Evolutionary conservation across 2,329 filamentous ascomycete genomes (phyloP), one percentile per base, ranked within the genome.

Genomic region (Aspergillus sp.): DNA sequence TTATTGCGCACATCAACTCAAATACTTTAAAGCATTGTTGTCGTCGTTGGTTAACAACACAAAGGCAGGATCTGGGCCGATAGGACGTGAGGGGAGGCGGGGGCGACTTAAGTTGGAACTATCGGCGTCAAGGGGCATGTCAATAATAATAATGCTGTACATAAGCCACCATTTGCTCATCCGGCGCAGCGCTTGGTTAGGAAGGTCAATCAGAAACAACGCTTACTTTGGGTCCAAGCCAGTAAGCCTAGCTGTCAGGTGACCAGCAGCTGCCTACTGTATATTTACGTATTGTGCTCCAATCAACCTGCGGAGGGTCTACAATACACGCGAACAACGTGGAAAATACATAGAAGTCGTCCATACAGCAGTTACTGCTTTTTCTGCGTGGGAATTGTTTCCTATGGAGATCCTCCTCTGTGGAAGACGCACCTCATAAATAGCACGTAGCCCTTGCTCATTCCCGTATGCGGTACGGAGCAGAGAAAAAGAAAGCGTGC

Each of bases 71-170:
- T 39, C 53, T 54, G 59, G 50, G 47, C 39, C 46, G 51, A 22
- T 49, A 10, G 49, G 52, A 63, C 52, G 58, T 59, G 56, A 63
- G 62, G 63, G 58, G 53, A 56, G 45, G 45, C 29, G 11, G 14
- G 12, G 36, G 14, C 14, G 16, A n/a, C 6, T 54, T 39, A 59
- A 49, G 56, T 58, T 46, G 42, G 42, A 26, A 51, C 57, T 31
- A 50, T 56, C 39, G 51, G 54, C 52, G 50, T 59, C 61, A 63
- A 63, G 60, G 62, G 62, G 60, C 31, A 53, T 53, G 51, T 55
- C 55, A 58, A 60, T 56, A 57, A 55, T 36, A 36, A 36, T 10
- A 36, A 16, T 39, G 55, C 55, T 29, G 29, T 20, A 45, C 49
- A 18, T 55, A 52, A 53, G 54, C 57, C 54, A 56, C 53, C 52